A percentile compares a stretch with the other conserved stretches of the same genome.
Conservation (phyloP, 345 rosid species). For the Alliaria petiolata region DNA sequence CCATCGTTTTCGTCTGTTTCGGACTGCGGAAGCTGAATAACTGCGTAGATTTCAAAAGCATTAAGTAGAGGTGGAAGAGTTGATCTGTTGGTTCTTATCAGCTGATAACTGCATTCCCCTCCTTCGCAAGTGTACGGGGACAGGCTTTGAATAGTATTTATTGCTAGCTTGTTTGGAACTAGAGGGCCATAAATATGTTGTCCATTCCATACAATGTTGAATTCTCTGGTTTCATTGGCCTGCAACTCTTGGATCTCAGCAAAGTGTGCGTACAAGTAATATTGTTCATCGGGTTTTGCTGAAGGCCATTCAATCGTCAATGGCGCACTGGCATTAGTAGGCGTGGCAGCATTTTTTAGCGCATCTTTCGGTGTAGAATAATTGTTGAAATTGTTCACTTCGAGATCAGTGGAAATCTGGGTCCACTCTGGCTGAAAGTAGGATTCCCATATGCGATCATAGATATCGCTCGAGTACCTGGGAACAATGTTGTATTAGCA, state of each 20-base stretch:
- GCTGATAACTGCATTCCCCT: neutral
- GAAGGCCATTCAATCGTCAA: neutral
- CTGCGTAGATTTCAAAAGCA: neutral
- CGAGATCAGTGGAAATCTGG: neutral
- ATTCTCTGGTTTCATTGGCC: neutral
- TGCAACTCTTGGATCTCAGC: conserved; percentile 7
- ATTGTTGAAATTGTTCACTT: neutral
- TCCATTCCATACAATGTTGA: neutral
- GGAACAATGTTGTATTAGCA: too few relatives aligned
- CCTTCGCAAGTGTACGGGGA: neutral
- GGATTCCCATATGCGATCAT: conserved; percentile 34
- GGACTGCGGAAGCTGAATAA: neutral
- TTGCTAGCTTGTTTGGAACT: neutral
- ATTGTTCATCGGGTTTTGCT: neutral
- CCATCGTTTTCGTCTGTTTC: conserved; percentile 27
- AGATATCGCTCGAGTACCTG: conserved; percentile 37
- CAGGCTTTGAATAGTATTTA: neutral
- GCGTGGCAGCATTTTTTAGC: conserved; percentile 10
- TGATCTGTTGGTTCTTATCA: neutral
- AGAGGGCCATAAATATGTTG: neutral
- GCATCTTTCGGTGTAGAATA: conserved; percentile 16
- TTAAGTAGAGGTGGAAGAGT: conserved; percentile 2
- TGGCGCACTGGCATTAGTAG: conserved; percentile 4
- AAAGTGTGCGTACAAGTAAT: neutral
- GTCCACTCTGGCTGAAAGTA: neutral